Conservation (phyloP, 805 yeast species). For the Kuraishia borneana region DNA sequence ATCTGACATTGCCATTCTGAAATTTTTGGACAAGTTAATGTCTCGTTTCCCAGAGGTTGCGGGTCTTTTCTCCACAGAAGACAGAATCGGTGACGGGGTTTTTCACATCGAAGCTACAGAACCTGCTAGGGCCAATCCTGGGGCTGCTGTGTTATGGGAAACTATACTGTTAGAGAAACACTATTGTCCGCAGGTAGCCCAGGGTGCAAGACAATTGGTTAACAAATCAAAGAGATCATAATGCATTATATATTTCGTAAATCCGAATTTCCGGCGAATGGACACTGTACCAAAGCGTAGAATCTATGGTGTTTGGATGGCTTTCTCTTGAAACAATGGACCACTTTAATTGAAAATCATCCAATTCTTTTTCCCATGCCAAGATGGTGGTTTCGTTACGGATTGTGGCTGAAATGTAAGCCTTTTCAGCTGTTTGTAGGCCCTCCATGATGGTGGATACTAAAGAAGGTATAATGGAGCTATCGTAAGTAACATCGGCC, state of each 20-base stretch:
- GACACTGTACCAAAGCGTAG: not conserved
- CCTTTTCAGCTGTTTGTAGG: conserved; percentile 12
- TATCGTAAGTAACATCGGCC: conserved; percentile 85
- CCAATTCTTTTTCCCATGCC: conserved; percentile 27
- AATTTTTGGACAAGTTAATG: conserved; percentile 67
- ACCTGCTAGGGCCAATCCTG: conserved; percentile 71
- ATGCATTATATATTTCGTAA: not conserved
- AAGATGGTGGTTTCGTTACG: conserved; percentile 45
- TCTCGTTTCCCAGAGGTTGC: conserved; percentile 61
- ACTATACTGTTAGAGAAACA: conserved; percentile 68
- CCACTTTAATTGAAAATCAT: not conserved
- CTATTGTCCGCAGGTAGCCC: conserved; percentile 72
- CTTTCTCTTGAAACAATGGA: not conserved
- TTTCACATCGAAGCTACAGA: conserved; percentile 55
- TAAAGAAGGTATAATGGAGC: conserved; percentile 42
- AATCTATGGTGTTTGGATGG: not conserved
- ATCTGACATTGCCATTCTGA: conserved; percentile 65
- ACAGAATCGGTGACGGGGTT: conserved; percentile 72
- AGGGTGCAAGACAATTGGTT: conserved; percentile 39
- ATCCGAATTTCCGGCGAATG: not conserved
- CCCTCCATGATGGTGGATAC: conserved; percentile 34
- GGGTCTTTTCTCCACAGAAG: conserved; percentile 80
- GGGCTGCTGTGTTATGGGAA: conserved; percentile 90
- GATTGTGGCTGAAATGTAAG: conserved; percentile 59
- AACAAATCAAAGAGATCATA: conserved; percentile 11